A percentile compares a stretch with the other conserved stretches of the same genome.
These are phyloP conservation scores for Coemansia sp. DNA, from an alignment of 192 early-diverging fungal species.

Conservation along the genomic window DNA sequence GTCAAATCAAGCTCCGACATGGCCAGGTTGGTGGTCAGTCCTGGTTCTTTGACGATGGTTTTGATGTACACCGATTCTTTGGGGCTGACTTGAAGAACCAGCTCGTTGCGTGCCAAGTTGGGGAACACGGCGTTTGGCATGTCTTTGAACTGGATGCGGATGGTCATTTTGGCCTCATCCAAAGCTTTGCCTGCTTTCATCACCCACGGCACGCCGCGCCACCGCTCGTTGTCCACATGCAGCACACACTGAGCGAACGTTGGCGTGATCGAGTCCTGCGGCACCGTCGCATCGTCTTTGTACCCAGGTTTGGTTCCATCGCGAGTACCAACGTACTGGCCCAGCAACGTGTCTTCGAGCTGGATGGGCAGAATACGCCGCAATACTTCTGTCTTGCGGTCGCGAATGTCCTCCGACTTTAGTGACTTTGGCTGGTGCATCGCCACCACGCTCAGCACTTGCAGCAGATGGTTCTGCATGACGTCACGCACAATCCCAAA, in stretches of 20 bases:
- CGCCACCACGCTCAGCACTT: constrained; percentile 90
- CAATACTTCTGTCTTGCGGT: constrained; percentile 93
- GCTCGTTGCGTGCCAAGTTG: constrained; percentile 84
- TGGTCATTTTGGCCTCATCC: constrained; percentile 88
- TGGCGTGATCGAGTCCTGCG: constrained; percentile 79
- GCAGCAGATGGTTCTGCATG: constrained; percentile 90
- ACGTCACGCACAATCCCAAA: constrained; percentile 99
- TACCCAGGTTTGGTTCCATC: constrained; percentile 89
- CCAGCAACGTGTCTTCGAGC: constrained; percentile 82
- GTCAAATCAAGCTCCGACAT: constrained; percentile 93
- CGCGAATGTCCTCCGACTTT: constrained; percentile 88
- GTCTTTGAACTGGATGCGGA: constrained; percentile 96
- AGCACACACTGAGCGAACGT: constrained; percentile 89
- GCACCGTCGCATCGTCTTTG: constrained; percentile 87
- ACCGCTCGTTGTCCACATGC: constrained; percentile 92
- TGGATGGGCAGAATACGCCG: constrained; percentile 75
- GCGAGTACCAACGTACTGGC: constrained; percentile 81
- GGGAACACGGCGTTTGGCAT: constrained; percentile 81
- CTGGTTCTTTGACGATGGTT: constrained; percentile 93
- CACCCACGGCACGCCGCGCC: constrained; percentile 70
- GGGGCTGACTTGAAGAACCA: constrained; percentile 93
- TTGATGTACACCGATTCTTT: constrained; percentile 96
- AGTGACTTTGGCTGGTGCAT: constrained; percentile 92
- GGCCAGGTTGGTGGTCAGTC: constrained; percentile 77
- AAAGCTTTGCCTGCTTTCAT: constrained; percentile 88